phyloP scores from a whole-genome alignment of 2,329 filamentous ascomycete genomes.

The Fusarium graminum region DNA sequence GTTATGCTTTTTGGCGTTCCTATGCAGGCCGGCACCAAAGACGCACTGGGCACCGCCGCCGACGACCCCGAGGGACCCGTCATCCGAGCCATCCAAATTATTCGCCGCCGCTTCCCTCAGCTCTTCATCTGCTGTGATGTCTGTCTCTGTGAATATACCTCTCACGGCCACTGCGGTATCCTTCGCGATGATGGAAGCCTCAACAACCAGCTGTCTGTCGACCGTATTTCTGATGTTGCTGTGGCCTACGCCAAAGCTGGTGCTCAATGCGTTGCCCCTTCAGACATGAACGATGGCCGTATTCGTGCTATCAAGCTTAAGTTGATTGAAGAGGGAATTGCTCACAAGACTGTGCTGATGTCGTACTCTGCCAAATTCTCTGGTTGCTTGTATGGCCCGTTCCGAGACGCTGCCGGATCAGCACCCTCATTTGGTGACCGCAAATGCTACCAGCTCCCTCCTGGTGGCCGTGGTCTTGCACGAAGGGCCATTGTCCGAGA shows the following conservation, averaged over 20 bases:
- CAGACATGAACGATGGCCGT: slow-evolving; percentile 98
- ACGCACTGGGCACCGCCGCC: slow-evolving; percentile 89
- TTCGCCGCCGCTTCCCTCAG: slow-evolving; percentile 87
- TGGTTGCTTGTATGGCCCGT: slow-evolving; percentile 95
- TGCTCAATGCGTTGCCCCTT: slow-evolving; percentile 95
- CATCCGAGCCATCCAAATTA: slow-evolving; percentile 84
- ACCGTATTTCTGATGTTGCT: slow-evolving; percentile 97
- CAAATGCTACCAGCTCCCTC: slow-evolving; percentile 96
- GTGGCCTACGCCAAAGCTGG: slow-evolving; percentile 95
- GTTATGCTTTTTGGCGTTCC: slow-evolving; percentile 98
- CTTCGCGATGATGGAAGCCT: slow-evolving; percentile 91
- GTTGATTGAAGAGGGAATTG: slow-evolving; percentile 92
- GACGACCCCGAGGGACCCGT: slow-evolving; percentile 95
- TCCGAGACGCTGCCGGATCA: slow-evolving; percentile 95
- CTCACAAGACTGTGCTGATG: slow-evolving; percentile 93
- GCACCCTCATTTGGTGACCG: slow-evolving; percentile 92
- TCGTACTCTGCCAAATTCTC: slow-evolving; percentile 98
- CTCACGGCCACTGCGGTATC: slow-evolving; percentile 97
- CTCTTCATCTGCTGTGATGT: slow-evolving; percentile 94
- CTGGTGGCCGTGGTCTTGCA: slow-evolving; percentile 90
- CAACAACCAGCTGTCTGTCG: slow-evolving; percentile 93
- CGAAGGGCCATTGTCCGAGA: slow-evolving; percentile 91
- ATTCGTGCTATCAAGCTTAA: slow-evolving; percentile 98
- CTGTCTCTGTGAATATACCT: slow-evolving; percentile 98
- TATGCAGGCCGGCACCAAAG: slow-evolving; percentile 82